Evolutionary conservation across 345 rosid species (phyloP).

Genomic region (Rhizophora apiculata): DNA sequence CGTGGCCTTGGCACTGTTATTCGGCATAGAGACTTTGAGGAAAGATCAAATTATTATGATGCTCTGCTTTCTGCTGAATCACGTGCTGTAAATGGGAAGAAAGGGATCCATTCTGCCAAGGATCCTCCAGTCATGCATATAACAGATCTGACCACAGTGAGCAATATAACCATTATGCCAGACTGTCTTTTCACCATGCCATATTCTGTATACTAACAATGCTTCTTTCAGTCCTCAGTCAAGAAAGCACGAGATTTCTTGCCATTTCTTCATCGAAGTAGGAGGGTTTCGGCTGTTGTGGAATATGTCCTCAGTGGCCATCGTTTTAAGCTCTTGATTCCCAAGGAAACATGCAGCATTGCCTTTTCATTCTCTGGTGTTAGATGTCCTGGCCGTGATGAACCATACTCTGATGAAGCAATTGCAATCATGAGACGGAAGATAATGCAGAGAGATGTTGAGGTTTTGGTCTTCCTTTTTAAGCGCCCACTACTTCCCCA

Average conservation of each 20-base stretch:
- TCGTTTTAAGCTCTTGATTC: constrained; percentile 87
- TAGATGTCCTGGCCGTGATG: constrained; percentile 92
- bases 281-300: constrained; percentile 78
- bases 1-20: constrained; percentile 84
- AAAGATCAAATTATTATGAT: constrained; percentile 89
- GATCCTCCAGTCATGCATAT: constrained; percentile 80
- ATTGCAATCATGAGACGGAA: constrained; percentile 86
- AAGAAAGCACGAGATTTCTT: constrained; percentile 92
- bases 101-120: constrained; percentile 78
- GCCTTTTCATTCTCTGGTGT: constrained; percentile 98
- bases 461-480: constrained; percentile 40
- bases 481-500: neutral
- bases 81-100: constrained; percentile 71
- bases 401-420: constrained; percentile 92
- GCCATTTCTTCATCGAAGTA: constrained; percentile 71
- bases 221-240: constrained; percentile 52
- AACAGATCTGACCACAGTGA: constrained; percentile 66
- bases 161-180: constrained; percentile 17
- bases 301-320: constrained; percentile 98
- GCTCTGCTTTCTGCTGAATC: constrained; percentile 90
- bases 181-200: neutral
- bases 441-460: constrained; percentile 97
- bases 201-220: constrained; percentile 3
- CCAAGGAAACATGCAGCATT: constrained; percentile 94
- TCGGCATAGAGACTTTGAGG: constrained; percentile 90